Base-by-base conservation (phyloP, 2,329 filamentous ascomycete genomes). In the Verticillium nubilum region DNA sequence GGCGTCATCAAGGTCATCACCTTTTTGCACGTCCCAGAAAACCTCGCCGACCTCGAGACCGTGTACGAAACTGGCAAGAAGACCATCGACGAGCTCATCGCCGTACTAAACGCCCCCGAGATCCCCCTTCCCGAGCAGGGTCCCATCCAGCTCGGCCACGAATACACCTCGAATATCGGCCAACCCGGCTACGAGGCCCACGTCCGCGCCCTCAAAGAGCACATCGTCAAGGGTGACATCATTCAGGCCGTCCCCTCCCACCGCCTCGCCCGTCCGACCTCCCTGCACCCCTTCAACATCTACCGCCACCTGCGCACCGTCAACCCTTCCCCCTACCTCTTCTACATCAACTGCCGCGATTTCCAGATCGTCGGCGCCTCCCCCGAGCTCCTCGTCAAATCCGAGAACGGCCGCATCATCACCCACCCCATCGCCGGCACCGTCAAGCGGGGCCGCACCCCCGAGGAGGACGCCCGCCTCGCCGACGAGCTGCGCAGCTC, bases 391-490 rank as follows among this genome's bases (percentile, higher is more conserved):
- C 86, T 99, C 53, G 94, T 97, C 69, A 97, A 97, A 77, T 87
- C 90, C 65, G 92, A 97, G 70, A 83, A 83, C 42, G 91, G 92
- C 27, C 85, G 91, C 58, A 90, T 99, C 71, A 92, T 98, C 70
- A 98, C 93, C 26, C 95, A 99, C 74, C 94, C 95, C 7, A 99
- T 99, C 71, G 95, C 95, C 13, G 95, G 95, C 58, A 99, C 95
- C 0, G 92, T 98, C 59, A 92, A 91, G 76, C 86, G 95, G 67
- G 93, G 94, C 62, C 86, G 85, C 68, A 91, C 88, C 1, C 78
- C 86, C 2, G 89, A 91, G 70, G 91, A 97, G 69, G 95, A 99
- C 71, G 86, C 89, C 65, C 79, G 78, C 17, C 85, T 97, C 27
- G 92, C 93, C 10, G 81, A 87, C 53, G 89, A 92, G 74, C 85